These are phyloP conservation scores for Halophytophthora polymorphica DNA, from an alignment of 352 stramenopile species.

Conservation along the genomic window DNA sequence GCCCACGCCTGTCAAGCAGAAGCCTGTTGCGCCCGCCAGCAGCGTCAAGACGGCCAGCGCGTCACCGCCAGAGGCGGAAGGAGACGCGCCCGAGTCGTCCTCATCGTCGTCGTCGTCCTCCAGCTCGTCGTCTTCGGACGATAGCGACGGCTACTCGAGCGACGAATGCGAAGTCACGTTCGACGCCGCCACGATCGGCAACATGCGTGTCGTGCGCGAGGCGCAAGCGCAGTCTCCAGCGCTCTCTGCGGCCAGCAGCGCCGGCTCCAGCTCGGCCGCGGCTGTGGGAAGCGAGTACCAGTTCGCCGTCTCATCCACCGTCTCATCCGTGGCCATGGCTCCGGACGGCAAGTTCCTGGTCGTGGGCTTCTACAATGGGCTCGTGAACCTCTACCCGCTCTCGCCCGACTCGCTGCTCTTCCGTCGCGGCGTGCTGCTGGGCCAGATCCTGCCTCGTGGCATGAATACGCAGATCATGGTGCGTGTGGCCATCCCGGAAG, in stretches of 20 bases:
- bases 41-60: constrained; percentile 3
- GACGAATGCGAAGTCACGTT: constrained; percentile 65
- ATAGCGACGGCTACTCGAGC: constrained; percentile 32
- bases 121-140: constrained; percentile 20
- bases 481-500: constrained; percentile 64
- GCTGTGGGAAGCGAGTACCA: constrained; percentile 56
- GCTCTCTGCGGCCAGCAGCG: constrained; percentile 36
- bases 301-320: constrained; percentile 58
- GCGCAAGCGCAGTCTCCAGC: constrained; percentile 37
- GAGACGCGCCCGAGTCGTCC: constrained; percentile 7
- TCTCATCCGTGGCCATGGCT: constrained; percentile 77
- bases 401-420: constrained; percentile 59
- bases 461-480: constrained; percentile 87
- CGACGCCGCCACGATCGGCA: constrained; percentile 59
- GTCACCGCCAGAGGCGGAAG: constrained; percentile 6
- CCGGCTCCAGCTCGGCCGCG: constrained; percentile 20
- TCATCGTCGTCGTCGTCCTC: constrained; percentile 26
- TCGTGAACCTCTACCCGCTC: constrained; percentile 56
- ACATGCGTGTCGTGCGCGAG: constrained; percentile 55
- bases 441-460: constrained; percentile 72
- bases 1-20: constrained; percentile 32
- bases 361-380: constrained; percentile 79
- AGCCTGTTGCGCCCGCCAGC: background rate
- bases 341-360: constrained; percentile 72
- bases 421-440: constrained; percentile 68